Evolutionary conservation across 2,329 filamentous ascomycete genomes (phyloP), one percentile per base, ranked within the genome.

Genomic region (Beauveria varroae): DNA sequence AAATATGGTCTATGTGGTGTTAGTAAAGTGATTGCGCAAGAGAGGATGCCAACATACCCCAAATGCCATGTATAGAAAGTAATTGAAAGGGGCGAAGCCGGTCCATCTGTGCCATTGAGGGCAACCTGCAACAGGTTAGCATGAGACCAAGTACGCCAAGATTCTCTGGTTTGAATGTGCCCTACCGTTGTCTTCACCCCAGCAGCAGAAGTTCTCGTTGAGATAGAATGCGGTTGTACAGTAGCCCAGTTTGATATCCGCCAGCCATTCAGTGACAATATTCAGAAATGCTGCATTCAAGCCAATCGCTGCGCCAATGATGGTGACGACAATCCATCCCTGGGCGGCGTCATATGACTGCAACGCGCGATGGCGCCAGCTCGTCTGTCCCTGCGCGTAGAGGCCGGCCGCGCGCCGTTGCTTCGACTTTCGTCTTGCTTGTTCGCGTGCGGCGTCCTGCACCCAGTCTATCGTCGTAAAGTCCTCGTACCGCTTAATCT

Each of bases 391-490:
- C 40, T 85, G 81, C 64, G 91, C 86, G 74, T 90, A 89, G 64
- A 90, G 86, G 46, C 88, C 86, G 2, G 84, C 86, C 7, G 87
- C 86, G 68, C 88, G 86, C 72, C 86, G 87, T 69, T 90, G 84
- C 67, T 89, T 83, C 53, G 89, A 83, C 68, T 90, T 90, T 64
- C 93, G 86, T 60, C 93, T 86, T 52, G 90, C 79, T 72, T 96
- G 91, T 73, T 97, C 95, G 65, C 93, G 88, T 40, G 92, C 89
- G 12, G 93, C 93, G 82, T 99, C 95, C 74, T 99, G 93, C 0
- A 99, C 93, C 95, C 95, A 99, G 75, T 99, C 95, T 83, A 95
- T 95, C 1, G 95, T 99, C 6, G 93, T 96, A 73, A 99, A 99
- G 76, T 99, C 95, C 83, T 96, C 95, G 77, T 99, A 99, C 77